phyloP scores from a whole-genome alignment of 306 rosid genomes.

The Argentina anserina region DNA sequence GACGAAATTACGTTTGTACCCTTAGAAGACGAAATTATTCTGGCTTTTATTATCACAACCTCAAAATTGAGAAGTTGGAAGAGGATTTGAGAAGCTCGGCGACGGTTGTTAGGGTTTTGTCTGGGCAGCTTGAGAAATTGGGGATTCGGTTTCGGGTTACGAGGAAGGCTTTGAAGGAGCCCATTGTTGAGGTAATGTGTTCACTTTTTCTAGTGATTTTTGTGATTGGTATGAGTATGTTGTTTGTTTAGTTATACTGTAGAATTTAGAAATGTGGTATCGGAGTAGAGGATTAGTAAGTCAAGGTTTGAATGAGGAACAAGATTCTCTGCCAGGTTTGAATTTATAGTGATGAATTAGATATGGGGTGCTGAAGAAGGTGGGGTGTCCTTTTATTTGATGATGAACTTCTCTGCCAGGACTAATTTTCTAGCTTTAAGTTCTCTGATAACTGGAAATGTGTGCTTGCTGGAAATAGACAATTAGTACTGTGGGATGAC shows the following conservation, averaged over 20 bases:
- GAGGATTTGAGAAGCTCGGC: slow-evolving; percentile 62
- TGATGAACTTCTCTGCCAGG: neutral
- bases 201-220: neutral
- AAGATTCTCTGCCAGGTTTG: neutral
- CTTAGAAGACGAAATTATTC: too few species aligned
- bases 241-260: too few species aligned
- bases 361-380: neutral
- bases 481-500: neutral
- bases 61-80: slow-evolving; percentile 77
- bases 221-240: neutral
- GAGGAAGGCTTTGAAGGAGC: slow-evolving; percentile 60
- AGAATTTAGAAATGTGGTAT: slow-evolving; percentile 6
- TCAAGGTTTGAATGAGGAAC: neutral
- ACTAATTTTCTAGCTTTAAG: too few species aligned
- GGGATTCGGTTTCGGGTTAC: slow-evolving; percentile 73
- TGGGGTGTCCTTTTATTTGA: neutral
- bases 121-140: slow-evolving; percentile 89
- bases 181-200: slow-evolving; percentile 88
- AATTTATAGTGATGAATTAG: neutral
- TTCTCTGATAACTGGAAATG: neutral
- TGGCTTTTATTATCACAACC: too few species aligned
- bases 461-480: neutral
- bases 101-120: slow-evolving; percentile 53
- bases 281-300: neutral
- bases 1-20: too few species aligned